Evolutionary conservation across 805 yeast genomes (phyloP).

Genomic region (Ogataea pilisensis): DNA sequence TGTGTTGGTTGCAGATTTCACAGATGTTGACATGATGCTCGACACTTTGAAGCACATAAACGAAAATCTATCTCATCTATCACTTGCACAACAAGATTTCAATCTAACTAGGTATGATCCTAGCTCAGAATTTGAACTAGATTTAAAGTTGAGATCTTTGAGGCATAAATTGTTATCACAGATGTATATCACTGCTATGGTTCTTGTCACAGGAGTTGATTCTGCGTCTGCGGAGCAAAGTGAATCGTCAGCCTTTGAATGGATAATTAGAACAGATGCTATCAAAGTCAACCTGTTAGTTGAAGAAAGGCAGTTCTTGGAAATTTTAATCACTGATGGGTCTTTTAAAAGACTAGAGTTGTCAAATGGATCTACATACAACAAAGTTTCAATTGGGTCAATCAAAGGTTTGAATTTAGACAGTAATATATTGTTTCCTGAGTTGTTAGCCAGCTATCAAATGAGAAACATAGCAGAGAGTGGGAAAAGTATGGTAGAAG

Average conservation of each 20-base stretch:
- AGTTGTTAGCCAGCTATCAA: constrained; percentile 54
- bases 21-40: constrained; percentile 40
- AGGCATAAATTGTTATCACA: constrained; percentile 36
- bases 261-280: constrained; percentile 64
- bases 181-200: constrained; percentile 42
- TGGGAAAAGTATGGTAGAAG: constrained; percentile 34
- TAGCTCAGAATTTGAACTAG: constrained; percentile 27
- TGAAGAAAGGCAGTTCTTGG: constrained; percentile 59
- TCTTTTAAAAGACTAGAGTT: constrained; percentile 58
- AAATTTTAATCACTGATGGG: constrained; percentile 60
- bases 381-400: constrained; percentile 53
- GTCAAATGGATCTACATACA: constrained; percentile 62
- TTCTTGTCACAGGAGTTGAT: constrained; percentile 21
- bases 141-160: constrained; percentile 34
- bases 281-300: constrained; percentile 67
- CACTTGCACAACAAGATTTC: constrained; percentile 24
- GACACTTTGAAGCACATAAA: constrained; percentile 5
- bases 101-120: constrained; percentile 45
- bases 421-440: constrained; percentile 58
- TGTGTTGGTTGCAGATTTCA: constrained; percentile 65
- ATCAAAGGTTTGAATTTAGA: constrained; percentile 69
- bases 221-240: constrained; percentile 24
- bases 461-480: constrained; percentile 10
- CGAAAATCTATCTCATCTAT: constrained; percentile 7
- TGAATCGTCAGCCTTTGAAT: constrained; percentile 38